Base-by-base conservation (phyloP, 495 filamentous ascomycete genomes). In the Symbiotaphrina buchneri region DNA sequence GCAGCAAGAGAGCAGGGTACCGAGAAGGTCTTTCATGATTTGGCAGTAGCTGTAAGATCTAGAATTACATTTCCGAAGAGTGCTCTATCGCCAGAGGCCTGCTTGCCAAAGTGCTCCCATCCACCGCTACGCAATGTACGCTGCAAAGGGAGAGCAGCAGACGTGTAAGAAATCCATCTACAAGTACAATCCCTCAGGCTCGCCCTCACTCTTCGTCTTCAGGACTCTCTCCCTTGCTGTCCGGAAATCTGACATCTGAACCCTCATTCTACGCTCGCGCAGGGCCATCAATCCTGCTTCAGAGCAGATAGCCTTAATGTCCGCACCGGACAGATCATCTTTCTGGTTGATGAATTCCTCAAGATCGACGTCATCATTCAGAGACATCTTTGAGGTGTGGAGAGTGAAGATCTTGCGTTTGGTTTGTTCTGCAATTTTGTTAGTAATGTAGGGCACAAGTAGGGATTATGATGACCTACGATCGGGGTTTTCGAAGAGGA, bases 351-450 rank as follows among this genome's bases (percentile, higher is more conserved):
- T 92, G 49, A 99, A 95, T 54, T 99, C 87, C 40, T 95, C 87
- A 27, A 99, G 64, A 40, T 99, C 87, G 28, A 99, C 87, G 43
- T 99, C 87, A 40, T 77, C 69, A 46, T 75, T 78, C 26, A 95
- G 66, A 10, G 77, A 90, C 87, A 99, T 99, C 67, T 99, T 99
- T 43, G 77, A 84, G 11, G 87, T 99, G 56, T 99, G 87, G n/a
- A 99, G 71, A 16, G 74, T 80, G 56, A 99, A 99, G 47, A 99
- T 99, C 71, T 97, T 99, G 60, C 83, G 81, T 65, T 99, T 99
- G 32, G 87, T 99, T 53, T 82, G 83, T 65, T 95, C 71, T 77
- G 39, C 25, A 27, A 18, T 27, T 17, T 7, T 1, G 8, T 3
- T 18, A 10, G 28, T 10, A 1, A 1, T 17, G 28, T 11, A 10